Base-by-base conservation (phyloP, 257 asterid species). In the Echium plantagineum region DNA sequence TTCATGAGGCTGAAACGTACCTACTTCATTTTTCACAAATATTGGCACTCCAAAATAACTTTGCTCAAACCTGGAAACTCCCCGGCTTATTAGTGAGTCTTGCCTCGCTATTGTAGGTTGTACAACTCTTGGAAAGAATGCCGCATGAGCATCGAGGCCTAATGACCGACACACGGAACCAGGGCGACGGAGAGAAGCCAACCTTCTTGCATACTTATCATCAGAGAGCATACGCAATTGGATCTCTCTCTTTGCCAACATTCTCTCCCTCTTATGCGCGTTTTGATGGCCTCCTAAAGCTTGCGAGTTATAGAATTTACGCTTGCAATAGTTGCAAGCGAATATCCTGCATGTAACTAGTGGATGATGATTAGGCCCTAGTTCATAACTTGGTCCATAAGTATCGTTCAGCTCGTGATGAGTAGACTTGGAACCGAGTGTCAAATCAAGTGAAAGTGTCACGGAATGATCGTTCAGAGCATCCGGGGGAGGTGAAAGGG, bases 231-330 rank as follows among this genome's bases (percentile, higher is more conserved):
- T 83, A 24, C 89, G 94, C 90, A 91, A 79, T 12, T 90, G 58
- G 93, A 88, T 84, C 6, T 95, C 98, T 72, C 97, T 66, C 69
- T 88, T 91, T 0, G 95, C 98, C 0, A 91, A 70, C 3, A 94
- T 85, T 67, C 98, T 65, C 69, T 91, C 98, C 46, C 98, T 75
- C 73, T 91, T 91, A 74, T 91, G 98, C 2, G 98, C 95, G 12
- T 91, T 91, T 52, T 91, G 98, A 65, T 91, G 98, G 0, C 98
- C 98, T 7, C 98, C 98, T 58, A 91, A 55, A 0, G 98, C 98
- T 62, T 91, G 98, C 0, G 98, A 88, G 77, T 97, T 88, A 74
- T 91, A 91, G 73, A 91, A 91, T 63, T 91, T 88, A 32, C 98
- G 74, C 35, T 89, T 78, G 70, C 98, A 91, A 66, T 83, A 91